These are phyloP conservation scores for Tephrocybe sp. DNA, from an alignment of 768 basidiomycete species.

Conservation along the genomic window DNA sequence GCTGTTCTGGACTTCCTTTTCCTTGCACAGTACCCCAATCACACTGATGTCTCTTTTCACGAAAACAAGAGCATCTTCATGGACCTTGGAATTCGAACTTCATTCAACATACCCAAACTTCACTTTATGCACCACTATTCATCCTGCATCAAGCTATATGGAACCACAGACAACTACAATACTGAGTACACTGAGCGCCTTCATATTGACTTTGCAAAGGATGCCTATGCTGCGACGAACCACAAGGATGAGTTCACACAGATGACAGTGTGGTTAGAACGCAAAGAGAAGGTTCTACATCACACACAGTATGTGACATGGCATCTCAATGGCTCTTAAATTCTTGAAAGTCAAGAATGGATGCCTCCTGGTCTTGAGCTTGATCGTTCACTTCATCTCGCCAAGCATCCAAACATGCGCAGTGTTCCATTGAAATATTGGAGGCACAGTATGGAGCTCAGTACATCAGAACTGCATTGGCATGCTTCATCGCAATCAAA, in stretches of 20 bases:
- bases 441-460: conserved; percentile 23
- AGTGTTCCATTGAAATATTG: conserved; percentile 12
- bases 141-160: conserved; percentile 11
- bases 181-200: conserved; percentile 38
- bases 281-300: conserved; percentile 27
- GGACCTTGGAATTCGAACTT: conserved; percentile 26
- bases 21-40: conserved; percentile 33
- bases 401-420: conserved; percentile 24
- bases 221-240: no score
- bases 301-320: conserved; percentile 24
- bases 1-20: conserved; percentile 31
- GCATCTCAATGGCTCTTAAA: conserved; percentile 10
- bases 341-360: not conserved
- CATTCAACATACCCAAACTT: conserved; percentile 45
- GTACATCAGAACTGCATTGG: conserved; percentile 23
- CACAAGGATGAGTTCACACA: conserved; percentile 32
- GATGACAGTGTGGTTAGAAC: conserved; percentile 39
- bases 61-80: conserved; percentile 29
- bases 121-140: conserved; percentile 24
- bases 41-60: conserved; percentile 21
- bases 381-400: conserved; percentile 16
- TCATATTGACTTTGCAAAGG: no score
- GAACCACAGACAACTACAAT: conserved; percentile 26
- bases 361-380: conserved; percentile 11
- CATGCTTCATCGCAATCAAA: conserved; percentile 20